Evolutionary conservation across 768 basidiomycete species (phyloP).

Genomic region (Pisolithus sp.): DNA sequence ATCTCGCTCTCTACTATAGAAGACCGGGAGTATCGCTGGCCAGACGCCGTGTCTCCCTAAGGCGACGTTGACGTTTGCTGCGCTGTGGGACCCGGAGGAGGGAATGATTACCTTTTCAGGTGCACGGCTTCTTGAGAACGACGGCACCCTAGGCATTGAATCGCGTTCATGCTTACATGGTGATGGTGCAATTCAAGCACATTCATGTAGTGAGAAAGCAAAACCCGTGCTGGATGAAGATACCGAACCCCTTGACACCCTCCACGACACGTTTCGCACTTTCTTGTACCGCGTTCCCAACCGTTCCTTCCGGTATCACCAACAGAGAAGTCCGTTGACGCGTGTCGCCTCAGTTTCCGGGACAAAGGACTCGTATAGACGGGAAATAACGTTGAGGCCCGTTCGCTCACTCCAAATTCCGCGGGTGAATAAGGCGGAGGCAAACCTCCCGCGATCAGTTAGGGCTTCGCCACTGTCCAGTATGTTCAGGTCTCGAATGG

Average conservation of each 20-base stretch:
- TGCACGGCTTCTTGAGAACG: slow-evolving; percentile 36
- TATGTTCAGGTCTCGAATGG: background rate
- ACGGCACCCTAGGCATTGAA: slow-evolving; percentile 7
- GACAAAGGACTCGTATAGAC: slow-evolving; percentile 25
- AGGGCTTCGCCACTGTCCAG: background rate
- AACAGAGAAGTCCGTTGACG: slow-evolving; percentile 10
- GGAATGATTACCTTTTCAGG: slow-evolving; percentile 55
- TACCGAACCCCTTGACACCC: slow-evolving; percentile 15
- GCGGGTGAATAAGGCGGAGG: slow-evolving; percentile 15
- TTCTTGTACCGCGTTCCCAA: slow-evolving; percentile 20
- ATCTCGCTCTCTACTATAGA: slow-evolving; percentile 5
- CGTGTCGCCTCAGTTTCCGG: slow-evolving; percentile 27
- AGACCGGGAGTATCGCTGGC: slow-evolving; percentile 39
- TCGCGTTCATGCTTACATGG: slow-evolving; percentile 9
- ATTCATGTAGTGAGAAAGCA: slow-evolving; percentile 10
- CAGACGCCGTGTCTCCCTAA: slow-evolving; percentile 51
- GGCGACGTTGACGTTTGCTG: slow-evolving; percentile 51
- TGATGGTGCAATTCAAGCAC: slow-evolving; percentile 11
- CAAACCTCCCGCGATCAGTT: background rate
- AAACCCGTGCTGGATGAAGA: slow-evolving; percentile 14
- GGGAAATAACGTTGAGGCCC: slow-evolving; percentile 14
- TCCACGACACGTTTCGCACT: slow-evolving; percentile 26
- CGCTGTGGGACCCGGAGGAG: slow-evolving; percentile 52
- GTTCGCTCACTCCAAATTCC: slow-evolving; percentile 17
- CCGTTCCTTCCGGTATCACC: slow-evolving; percentile 11